Conservation (phyloP, 1,284 basidiomycete genomes). For the Malassezia nana region DNA sequence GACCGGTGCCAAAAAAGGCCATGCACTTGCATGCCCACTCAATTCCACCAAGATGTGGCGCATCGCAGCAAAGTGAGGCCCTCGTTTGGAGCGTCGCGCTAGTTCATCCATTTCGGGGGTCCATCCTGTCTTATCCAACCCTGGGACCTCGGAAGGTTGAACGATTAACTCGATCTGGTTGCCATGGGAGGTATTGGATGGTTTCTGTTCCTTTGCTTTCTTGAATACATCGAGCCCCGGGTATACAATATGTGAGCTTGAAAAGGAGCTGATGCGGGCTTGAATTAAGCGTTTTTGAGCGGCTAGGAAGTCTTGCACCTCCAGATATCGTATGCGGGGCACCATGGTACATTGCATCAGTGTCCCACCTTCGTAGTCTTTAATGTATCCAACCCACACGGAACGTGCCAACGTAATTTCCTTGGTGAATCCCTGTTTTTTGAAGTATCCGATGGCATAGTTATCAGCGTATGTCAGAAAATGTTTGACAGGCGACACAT, state of each 20-base stretch:
- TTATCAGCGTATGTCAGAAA: conserved; percentile 99
- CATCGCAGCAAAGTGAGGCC: conserved; percentile 60
- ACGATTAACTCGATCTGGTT: conserved; percentile 23
- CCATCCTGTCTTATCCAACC: conserved; percentile 71
- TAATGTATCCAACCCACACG: conserved; percentile 98
- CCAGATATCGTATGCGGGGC: conserved; percentile 76
- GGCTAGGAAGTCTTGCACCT: conserved; percentile 67
- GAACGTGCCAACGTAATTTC: conserved; percentile 83
- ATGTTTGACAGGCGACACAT: conserved; percentile 72
- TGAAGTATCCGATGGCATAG: conserved; percentile 97
- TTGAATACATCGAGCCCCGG: conserved; percentile 71
- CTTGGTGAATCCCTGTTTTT: conserved; percentile 89
- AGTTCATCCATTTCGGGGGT: conserved; percentile 70
- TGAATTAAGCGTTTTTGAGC: conserved; percentile 66
- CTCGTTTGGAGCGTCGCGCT: conserved; percentile 57
- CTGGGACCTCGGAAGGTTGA: conserved; percentile 36
- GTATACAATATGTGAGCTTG: conserved; percentile 75
- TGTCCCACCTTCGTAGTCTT: conserved; percentile 99
- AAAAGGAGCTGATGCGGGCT: conserved; percentile 76
- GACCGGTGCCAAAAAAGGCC: conserved; percentile 79
- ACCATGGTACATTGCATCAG: conserved; percentile 97
- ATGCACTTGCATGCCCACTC: conserved; percentile 67
- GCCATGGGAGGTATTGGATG: neutral
- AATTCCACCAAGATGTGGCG: conserved; percentile 74
- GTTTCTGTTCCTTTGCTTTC: conserved; percentile 50